Evolutionary conservation across 139 green algal species (phyloP), one percentile per base, ranked within the genome.

Genomic region (Chlamydomonas asymmetrica): DNA sequence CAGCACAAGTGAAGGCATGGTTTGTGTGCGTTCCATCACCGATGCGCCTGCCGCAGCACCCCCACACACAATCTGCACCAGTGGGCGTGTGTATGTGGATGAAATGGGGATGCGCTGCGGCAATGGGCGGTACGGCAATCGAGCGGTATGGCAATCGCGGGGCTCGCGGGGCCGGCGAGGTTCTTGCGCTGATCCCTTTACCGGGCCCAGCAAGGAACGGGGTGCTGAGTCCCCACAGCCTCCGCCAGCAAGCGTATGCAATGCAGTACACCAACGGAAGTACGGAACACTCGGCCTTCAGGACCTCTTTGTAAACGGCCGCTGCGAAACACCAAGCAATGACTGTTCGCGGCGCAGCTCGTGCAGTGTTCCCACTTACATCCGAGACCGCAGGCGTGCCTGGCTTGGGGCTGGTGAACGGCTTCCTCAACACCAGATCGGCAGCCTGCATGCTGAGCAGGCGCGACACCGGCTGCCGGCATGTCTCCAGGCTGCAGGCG

Each of bases 401-500:
- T 63, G 60, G 61, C 41, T 69, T 45, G 65, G 49, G 48, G 49
- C 40, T 66, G 34, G 40, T 88, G 75, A 97, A 97, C 27, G 88
- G 73, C 39, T 73, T 83, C 2, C 82, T 71, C 25, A 97, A 79
- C 7, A 75, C n/a, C 9, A 66, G 38, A 61, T 91, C 80, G n/a
- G 67, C 80, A 57, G 89, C 85, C 50, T 80, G 34, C 0, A 96
- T 76, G 22, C 49, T 73, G 23, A 96, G 79, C 31, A 91, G 81
- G 31, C 89, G 87, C 16, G 90, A 88, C 66, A 95, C 65, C 23
- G 92, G 75, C 64, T 82, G 63, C 1, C 91, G 80, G 7, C 69
- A 40, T 5, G 88, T 74, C 38, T 91, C 38, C 62, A 95, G 80
- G 23, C 84, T 91, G 81, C 82, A 75, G 25, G 37, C 40, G 1